Percentiles rank a stretch among this genome's conserved stretches.
Conservation (phyloP, 78 protist genomes). For the Salpingoeca rosetta region DNA sequence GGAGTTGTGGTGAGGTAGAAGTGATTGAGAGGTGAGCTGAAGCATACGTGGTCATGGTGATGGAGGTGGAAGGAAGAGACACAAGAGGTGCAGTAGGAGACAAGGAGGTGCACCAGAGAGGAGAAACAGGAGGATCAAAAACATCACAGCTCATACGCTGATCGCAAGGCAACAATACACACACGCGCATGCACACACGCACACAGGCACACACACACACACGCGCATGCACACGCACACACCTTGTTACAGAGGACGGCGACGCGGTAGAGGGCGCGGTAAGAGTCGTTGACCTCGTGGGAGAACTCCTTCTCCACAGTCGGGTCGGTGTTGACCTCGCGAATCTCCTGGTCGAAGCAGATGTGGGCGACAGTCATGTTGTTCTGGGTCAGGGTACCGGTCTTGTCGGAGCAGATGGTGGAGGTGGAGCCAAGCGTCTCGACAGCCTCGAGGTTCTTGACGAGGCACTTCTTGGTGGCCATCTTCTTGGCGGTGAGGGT, state of each 20-base stretch:
- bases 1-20: too few species aligned
- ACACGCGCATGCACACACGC: too few species aligned
- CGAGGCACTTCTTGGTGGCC: conserved; percentile 74
- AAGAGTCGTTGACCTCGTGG: not conserved
- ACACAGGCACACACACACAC: too few species aligned
- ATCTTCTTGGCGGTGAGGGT: conserved; percentile 76
- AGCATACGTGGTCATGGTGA: too few species aligned
- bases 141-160: too few species aligned
- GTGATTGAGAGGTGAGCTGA: too few species aligned
- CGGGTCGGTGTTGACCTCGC: not conserved
- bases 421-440: conserved; percentile 92
- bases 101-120: too few species aligned
- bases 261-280: not conserved
- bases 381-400: conserved; percentile 93
- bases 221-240: too few species aligned
- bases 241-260: not conserved
- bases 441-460: conserved; percentile 73
- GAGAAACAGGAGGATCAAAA: too few species aligned
- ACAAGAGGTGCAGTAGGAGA: too few species aligned
- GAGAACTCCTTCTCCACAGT: not conserved
- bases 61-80: too few species aligned
- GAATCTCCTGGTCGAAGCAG: conserved; percentile 9
- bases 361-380: conserved; percentile 54
- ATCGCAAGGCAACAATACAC: too few species aligned
- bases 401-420: conserved; percentile 92